Evolutionary conservation across 192 early-diverging fungal species (phyloP).

Genomic region (Phycomyces nitens): DNA sequence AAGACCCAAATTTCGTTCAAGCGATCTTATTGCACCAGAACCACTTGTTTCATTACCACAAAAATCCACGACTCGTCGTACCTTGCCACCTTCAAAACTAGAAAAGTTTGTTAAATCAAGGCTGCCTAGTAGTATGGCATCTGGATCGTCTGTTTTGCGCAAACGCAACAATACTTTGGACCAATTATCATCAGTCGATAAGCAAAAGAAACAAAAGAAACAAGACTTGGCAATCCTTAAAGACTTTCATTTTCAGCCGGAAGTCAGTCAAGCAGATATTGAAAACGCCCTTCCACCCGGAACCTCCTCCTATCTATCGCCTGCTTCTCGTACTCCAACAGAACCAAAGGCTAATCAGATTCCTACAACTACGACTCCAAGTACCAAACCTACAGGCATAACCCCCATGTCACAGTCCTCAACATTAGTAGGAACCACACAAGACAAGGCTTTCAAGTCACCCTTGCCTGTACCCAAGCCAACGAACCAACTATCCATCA

Average conservation of each 20-base stretch:
- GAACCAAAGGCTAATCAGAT: neutral
- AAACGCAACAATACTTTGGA: neutral
- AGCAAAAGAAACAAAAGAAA: neutral
- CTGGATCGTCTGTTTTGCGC: neutral
- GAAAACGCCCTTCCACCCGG: neutral
- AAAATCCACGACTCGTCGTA: neutral
- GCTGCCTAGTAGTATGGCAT: neutral
- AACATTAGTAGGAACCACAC: too few species aligned
- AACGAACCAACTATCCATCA: neutral
- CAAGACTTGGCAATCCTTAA: neutral
- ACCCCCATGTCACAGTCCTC: too few species aligned
- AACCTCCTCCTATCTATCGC: neutral
- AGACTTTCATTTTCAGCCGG: neutral
- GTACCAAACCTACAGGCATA: too few species aligned
- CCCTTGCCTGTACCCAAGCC: neutral
- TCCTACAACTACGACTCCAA: too few species aligned
- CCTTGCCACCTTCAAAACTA: neutral
- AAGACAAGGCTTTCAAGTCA: neutral
- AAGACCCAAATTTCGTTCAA: neutral
- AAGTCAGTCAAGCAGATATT: neutral
- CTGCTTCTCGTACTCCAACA: neutral
- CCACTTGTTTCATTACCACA: neutral
- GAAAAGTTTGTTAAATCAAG: neutral
- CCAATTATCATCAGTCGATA: neutral
- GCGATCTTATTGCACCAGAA: constrained; percentile 1